A percentile compares a stretch with the other conserved stretches of the same genome.
phyloP scores from a whole-genome alignment of 2,329 filamentous ascomycete genomes.

The Botrytis porri region DNA sequence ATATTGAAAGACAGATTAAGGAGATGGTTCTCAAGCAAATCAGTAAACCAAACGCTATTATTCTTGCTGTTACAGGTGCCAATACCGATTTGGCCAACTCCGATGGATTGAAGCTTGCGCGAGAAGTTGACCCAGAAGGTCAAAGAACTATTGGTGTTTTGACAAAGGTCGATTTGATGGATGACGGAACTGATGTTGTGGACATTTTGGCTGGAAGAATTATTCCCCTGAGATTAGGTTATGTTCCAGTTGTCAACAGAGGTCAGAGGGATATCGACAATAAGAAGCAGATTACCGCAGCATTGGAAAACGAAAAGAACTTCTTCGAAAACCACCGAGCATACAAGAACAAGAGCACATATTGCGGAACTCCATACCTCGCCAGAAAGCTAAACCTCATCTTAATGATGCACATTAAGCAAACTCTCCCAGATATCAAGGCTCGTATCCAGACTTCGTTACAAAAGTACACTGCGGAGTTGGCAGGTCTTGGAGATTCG shows the following conservation, averaged over 20 bases:
- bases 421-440: conserved; percentile 98
- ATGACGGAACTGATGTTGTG: conserved; percentile 95
- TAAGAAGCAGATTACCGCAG: conserved; percentile 88
- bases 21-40: conserved; percentile 99
- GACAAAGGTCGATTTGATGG: conserved; percentile 99
- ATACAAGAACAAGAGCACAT: conserved; percentile 96
- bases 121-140: conserved; percentile 95
- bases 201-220: conserved; percentile 97
- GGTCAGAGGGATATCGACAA: conserved; percentile 98
- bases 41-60: conserved; percentile 96
- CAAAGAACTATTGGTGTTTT: conserved; percentile 97
- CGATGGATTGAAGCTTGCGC: conserved; percentile 90
- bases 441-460: conserved; percentile 90
- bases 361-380: conserved; percentile 96
- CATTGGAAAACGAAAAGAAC: conserved; percentile 89
- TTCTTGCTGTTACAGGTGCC: conserved; percentile 91
- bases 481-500: conserved; percentile 82
- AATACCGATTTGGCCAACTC: conserved; percentile 99
- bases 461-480: conserved; percentile 83
- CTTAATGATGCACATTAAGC: conserved; percentile 99
- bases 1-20: conserved; percentile 93
- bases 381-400: conserved; percentile 97
- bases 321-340: conserved; percentile 99
- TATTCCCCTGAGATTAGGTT: conserved; percentile 90
- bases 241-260: conserved; percentile 96